Evolutionary conservation across 179 eudicot species (phyloP).

Genomic region (Corrigiola litoralis): DNA sequence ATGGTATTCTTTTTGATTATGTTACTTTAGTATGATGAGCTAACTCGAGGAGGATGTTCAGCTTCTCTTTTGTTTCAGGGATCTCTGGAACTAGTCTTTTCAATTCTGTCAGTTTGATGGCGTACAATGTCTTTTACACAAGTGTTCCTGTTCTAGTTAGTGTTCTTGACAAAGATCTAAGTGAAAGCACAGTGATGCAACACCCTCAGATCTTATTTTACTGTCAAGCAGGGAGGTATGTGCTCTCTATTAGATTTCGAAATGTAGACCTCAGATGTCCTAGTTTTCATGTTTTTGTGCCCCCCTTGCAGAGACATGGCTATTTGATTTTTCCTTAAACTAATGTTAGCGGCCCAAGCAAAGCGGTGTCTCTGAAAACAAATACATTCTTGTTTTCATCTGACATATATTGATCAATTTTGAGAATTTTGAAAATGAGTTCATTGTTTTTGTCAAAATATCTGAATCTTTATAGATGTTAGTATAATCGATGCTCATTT

Average conservation of each 20-base stretch:
- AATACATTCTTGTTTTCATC: no score
- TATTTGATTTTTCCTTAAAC: neutral
- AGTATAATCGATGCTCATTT: constrained; percentile 9
- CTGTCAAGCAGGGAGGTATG: constrained; percentile 98
- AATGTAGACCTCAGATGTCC: neutral
- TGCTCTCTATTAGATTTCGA: neutral
- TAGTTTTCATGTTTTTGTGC: no score
- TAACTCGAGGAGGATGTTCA: constrained; percentile 42
- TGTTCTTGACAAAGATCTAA: constrained; percentile 94
- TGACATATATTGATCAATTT: no score
- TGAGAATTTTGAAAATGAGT: no score
- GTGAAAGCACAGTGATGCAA: constrained; percentile 91
- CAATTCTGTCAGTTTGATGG: constrained; percentile 98
- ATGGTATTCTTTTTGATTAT: neutral
- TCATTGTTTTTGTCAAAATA: no score
- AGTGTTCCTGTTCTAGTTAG: constrained; percentile 89
- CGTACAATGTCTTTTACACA: constrained; percentile 96
- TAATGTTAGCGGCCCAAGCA: neutral
- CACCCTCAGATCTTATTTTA: constrained; percentile 97
- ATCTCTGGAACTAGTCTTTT: constrained; percentile 97
- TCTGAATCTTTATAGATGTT: no score
- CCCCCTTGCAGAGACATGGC: no score
- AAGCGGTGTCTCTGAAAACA: no score
- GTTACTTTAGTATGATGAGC: constrained; percentile 13
- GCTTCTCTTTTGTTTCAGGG: constrained; percentile 97